Conservation (phyloP, 306 rosid genomes). For the Dalbergia cultrata region DNA sequence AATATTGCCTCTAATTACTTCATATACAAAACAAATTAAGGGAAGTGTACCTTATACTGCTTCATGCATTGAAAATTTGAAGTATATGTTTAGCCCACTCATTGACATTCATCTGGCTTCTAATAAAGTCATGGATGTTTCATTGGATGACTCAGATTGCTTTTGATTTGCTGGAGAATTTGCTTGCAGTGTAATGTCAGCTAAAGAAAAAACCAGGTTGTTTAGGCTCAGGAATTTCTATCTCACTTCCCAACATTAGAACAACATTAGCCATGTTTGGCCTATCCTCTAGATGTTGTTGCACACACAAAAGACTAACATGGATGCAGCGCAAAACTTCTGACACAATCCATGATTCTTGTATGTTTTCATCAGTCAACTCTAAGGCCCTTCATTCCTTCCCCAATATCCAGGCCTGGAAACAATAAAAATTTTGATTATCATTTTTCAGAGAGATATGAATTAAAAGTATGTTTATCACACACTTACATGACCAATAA, state of each 20-base stretch:
- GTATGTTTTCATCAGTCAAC: background rate
- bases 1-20: too few species aligned
- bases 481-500: slow-evolving; percentile 26
- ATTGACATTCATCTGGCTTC: background rate
- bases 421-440: background rate
- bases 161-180: background rate
- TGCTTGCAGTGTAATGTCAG: background rate
- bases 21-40: background rate
- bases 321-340: slow-evolving; percentile 31
- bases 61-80: background rate
- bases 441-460: background rate
- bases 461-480: background rate
- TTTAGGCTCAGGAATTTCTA: background rate
- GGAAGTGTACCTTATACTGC: background rate
- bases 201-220: background rate
- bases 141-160: background rate
- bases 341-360: background rate
- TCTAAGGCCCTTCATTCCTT: background rate
- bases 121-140: background rate
- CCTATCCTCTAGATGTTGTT: background rate
- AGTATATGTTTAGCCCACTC: background rate
- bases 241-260: background rate
- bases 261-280: background rate
- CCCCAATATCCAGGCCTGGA: slow-evolving; percentile 32
- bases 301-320: slow-evolving; percentile 32